These are phyloP conservation scores for Fusarium sublunatum DNA, from an alignment of 2,329 filamentous ascomycete species.

Conservation along the genomic window DNA sequence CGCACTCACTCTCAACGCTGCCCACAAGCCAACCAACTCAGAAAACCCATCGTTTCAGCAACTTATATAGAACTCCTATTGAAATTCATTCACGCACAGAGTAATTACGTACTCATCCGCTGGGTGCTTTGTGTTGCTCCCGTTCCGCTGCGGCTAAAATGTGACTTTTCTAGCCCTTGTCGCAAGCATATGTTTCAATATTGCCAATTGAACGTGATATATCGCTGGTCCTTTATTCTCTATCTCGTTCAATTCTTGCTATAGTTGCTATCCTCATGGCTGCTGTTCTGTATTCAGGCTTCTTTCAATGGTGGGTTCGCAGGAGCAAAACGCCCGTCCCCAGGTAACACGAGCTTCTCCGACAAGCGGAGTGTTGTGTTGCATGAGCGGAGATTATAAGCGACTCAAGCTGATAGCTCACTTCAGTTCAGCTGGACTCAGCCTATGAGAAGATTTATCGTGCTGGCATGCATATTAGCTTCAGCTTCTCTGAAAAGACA, in stretches of 20 bases:
- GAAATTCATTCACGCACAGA: slow-evolving; percentile 19
- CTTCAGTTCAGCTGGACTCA: no score
- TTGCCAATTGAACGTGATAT: background rate
- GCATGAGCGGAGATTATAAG: no score
- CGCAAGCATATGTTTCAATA: background rate
- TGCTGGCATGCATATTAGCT: no score
- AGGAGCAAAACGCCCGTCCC: no score
- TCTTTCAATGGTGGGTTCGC: no score
- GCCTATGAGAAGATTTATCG: no score
- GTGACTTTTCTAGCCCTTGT: slow-evolving; percentile 12
- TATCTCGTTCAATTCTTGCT: background rate
- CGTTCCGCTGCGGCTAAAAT: slow-evolving; percentile 11
- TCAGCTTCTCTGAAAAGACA: no score
- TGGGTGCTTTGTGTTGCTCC: background rate
- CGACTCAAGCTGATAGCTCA: no score
- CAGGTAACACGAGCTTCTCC: no score
- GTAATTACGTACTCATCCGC: background rate
- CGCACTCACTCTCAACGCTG: background rate
- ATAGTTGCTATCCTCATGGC: no score
- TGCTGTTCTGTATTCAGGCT: no score
- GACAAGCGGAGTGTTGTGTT: no score
- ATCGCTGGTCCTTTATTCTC: background rate
- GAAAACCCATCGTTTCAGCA: slow-evolving; percentile 11
- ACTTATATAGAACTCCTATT: slow-evolving; percentile 17
- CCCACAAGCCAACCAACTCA: slow-evolving; percentile 4